phyloP scores from a whole-genome alignment of 163 green algal species.

The Volvox carteri region DNA sequence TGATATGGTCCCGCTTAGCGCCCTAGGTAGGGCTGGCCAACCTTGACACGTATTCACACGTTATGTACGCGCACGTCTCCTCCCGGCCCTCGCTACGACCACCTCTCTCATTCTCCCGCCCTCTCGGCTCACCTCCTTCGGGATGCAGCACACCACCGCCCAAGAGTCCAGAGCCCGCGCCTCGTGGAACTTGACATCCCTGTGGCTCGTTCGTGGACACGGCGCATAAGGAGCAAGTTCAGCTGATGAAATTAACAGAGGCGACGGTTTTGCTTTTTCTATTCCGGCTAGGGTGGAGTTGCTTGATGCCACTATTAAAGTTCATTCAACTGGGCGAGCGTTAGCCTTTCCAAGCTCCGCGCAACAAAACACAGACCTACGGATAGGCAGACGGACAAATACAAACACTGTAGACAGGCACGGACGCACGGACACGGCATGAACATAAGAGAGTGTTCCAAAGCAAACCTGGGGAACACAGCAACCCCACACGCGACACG shows the following conservation, averaged over 20 bases:
- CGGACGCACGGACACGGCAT: neutral
- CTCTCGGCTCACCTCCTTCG: conserved; percentile 26
- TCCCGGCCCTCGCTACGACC: too few species aligned
- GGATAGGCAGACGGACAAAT: neutral
- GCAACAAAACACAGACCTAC: neutral
- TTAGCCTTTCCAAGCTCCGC: neutral
- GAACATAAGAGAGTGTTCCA: neutral
- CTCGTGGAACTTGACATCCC: conserved; percentile 33
- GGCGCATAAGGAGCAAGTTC: neutral
- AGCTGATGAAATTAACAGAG: neutral
- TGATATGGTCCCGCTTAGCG: too few species aligned
- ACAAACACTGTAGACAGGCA: neutral
- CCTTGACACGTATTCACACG: too few species aligned
- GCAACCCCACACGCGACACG: neutral
- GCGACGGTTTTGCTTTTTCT: too few species aligned
- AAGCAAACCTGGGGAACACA: neutral
- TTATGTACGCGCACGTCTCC: too few species aligned
- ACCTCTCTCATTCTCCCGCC: neutral
- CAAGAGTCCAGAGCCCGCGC: conserved; percentile 32
- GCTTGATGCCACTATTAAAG: too few species aligned
- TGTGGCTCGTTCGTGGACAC: too few species aligned
- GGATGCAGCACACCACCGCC: conserved; percentile 13
- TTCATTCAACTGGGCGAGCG: neutral
- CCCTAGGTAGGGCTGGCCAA: too few species aligned
- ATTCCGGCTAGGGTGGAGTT: too few species aligned